Evolutionary conservation across 345 rosid genomes (phyloP).

Genomic region (Stellera chamaejasme): DNA sequence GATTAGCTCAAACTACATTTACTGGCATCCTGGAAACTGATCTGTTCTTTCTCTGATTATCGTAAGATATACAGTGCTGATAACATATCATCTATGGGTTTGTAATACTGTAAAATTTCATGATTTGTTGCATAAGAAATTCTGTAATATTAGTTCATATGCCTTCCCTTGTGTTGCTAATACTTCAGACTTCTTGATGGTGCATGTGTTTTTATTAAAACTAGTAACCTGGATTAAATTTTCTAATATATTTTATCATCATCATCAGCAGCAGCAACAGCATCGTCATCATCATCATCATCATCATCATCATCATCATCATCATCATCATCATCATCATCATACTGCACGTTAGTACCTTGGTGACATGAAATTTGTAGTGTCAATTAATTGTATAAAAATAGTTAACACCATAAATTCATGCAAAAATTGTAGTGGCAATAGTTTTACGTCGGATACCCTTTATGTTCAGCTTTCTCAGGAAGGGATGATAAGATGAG

Average conservation of each 20-base stretch:
- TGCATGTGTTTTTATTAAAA: neutral
- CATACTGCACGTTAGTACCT: too few relatives aligned
- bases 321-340: too few relatives aligned
- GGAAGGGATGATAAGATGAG: too few relatives aligned
- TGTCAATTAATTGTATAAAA: too few relatives aligned
- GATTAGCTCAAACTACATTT: neutral
- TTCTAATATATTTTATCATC: neutral
- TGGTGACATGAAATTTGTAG: too few relatives aligned
- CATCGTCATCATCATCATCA: too few relatives aligned
- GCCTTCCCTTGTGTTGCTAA: neutral
- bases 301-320: neutral
- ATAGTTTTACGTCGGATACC: too few relatives aligned
- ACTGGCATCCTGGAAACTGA: neutral
- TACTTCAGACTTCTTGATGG: neutral
- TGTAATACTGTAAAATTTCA: neutral
- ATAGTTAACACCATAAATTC: too few relatives aligned
- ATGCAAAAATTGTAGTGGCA: too few relatives aligned
- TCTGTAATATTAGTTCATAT: neutral
- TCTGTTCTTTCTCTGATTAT: neutral
- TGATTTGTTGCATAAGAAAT: neutral
- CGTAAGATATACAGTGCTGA: too few relatives aligned
- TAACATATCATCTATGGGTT: neutral
- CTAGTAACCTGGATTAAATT: neutral
- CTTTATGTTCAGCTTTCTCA: too few relatives aligned
- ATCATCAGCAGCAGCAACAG: neutral